phyloP scores from a whole-genome alignment of 83 land plant genomes.

The Picea abies region DNA sequence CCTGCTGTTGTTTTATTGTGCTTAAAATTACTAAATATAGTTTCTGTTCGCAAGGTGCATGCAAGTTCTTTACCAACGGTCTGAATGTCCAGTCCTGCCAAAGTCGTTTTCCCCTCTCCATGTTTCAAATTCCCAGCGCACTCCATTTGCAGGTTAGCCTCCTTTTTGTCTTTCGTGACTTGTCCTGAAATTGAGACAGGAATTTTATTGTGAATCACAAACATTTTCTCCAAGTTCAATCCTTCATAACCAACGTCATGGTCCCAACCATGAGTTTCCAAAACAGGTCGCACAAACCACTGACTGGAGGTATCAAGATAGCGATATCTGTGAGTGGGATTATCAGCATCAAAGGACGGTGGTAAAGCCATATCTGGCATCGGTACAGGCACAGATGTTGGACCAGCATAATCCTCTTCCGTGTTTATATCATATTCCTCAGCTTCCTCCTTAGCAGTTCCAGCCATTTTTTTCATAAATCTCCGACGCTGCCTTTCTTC shows the following conservation, averaged over 20 bases:
- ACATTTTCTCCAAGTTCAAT: slow-evolving; percentile 76
- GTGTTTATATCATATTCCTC: too few relatives aligned
- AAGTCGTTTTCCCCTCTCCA: slow-evolving; percentile 76
- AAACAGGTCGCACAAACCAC: slow-evolving; percentile 93
- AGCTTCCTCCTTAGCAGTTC: slow-evolving; percentile 45
- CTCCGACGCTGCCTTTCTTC: slow-evolving; percentile 63
- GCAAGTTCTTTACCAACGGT: slow-evolving; percentile 84
- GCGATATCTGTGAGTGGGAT: slow-evolving; percentile 75
- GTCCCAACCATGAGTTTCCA: slow-evolving; percentile 97
- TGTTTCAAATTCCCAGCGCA: slow-evolving; percentile 71
- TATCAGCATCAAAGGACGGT: slow-evolving; percentile 87
- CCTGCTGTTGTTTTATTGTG: slow-evolving; percentile 78
- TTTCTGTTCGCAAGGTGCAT: slow-evolving; percentile 74
- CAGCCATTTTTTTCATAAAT: slow-evolving; percentile 44
- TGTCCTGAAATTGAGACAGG: slow-evolving; percentile 63
- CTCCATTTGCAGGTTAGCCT: slow-evolving; percentile 72
- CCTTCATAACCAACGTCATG: slow-evolving; percentile 98
- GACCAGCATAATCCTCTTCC: neutral
- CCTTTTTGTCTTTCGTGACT: slow-evolving; percentile 84
- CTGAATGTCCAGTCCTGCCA: slow-evolving; percentile 81
- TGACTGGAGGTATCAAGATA: slow-evolving; percentile 52
- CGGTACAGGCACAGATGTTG: slow-evolving; percentile 68
- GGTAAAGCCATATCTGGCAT: slow-evolving; percentile 83
- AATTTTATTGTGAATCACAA: slow-evolving; percentile 65
- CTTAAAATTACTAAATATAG: slow-evolving; percentile 73